These are phyloP conservation scores for Knoxia roxburghii DNA, from an alignment of 257 asterid species.

Conservation along the genomic window DNA sequence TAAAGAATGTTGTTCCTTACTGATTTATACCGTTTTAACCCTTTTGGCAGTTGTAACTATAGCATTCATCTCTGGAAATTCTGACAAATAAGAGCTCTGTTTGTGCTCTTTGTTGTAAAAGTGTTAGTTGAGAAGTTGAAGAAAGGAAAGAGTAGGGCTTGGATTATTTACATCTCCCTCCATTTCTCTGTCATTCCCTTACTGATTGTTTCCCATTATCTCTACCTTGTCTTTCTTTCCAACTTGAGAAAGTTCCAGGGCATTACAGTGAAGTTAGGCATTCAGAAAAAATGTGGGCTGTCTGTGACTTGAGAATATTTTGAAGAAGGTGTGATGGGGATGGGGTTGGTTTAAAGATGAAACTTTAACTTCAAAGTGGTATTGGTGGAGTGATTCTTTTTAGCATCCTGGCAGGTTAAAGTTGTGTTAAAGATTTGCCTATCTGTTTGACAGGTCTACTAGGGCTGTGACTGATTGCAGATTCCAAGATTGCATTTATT, in stretches of 20 bases:
- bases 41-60: constrained; percentile 11
- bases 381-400: not conserved
- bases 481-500: constrained; percentile 9
- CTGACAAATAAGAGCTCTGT: constrained; percentile 12
- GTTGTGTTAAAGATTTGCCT: not conserved
- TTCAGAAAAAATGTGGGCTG: not conserved
- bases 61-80: constrained; percentile 1
- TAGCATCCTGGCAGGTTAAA: constrained; percentile 2
- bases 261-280: not conserved
- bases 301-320: not conserved
- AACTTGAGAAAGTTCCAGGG: not conserved
- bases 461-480: not conserved
- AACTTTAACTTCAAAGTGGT: not conserved
- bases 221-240: not conserved
- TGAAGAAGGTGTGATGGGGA: constrained; percentile 5
- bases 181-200: not conserved
- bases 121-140: not conserved
- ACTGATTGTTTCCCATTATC: not conserved
- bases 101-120: constrained; percentile 10
- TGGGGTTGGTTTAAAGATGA: not conserved
- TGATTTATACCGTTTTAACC: constrained; percentile 19
- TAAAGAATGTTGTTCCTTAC: constrained; percentile 22
- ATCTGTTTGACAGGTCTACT: not conserved
- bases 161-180: not conserved
- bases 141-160: constrained; percentile 5